Percentiles rank a stretch among this genome's conserved stretches.
Conservation (phyloP, 331 rosid genomes). For the Malus hybrid region DNA sequence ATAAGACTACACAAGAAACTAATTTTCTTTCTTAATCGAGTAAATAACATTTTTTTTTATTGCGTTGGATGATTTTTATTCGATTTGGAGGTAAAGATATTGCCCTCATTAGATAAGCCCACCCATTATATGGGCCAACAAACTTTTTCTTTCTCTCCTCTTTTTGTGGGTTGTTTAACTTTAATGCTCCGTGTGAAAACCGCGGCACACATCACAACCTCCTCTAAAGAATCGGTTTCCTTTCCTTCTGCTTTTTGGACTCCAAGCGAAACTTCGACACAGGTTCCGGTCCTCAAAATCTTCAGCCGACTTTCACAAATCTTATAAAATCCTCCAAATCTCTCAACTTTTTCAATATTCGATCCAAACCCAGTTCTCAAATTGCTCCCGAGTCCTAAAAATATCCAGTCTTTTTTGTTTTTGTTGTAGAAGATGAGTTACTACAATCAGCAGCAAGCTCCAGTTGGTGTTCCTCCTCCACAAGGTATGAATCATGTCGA, state of each 20-base stretch:
- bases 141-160: neutral
- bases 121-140: neutral
- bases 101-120: too few relatives aligned
- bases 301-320: neutral
- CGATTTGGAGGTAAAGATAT: too few relatives aligned
- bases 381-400: neutral
- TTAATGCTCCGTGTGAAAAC: neutral
- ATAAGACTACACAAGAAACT: too few relatives aligned
- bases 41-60: too few relatives aligned
- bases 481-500: constrained; percentile 38
- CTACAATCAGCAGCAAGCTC: constrained; percentile 68
- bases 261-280: neutral
- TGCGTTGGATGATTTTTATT: too few relatives aligned
- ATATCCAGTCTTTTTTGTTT: neutral
- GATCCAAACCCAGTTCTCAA: neutral
- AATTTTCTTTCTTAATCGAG: too few relatives aligned
- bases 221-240: neutral
- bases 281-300: neutral
- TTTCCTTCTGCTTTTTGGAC: neutral
- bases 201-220: neutral
- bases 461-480: constrained; percentile 69
- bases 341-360: neutral
- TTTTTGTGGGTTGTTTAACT: neutral
- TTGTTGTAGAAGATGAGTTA: constrained; percentile 37
- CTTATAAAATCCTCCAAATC: neutral